A percentile compares a stretch with the other conserved stretches of the same genome.
Evolutionary conservation across 2,329 filamentous ascomycete species (phyloP).

Genomic region (Arthrobotrys conoides): DNA sequence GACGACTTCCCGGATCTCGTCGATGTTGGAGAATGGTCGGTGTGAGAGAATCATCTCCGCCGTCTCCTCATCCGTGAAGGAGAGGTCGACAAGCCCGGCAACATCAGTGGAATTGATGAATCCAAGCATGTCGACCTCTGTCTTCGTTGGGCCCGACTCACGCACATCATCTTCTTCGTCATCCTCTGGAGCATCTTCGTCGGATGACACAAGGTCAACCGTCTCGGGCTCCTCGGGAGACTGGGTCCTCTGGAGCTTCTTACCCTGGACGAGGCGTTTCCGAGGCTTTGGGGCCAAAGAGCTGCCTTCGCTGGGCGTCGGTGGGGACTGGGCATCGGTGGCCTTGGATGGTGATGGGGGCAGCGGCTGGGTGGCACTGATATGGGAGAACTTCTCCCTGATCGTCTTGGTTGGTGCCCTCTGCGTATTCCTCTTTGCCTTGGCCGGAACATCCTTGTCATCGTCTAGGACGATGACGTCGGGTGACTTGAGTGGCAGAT

Average conservation of each 20-base stretch:
- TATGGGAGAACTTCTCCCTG: slow-evolving; percentile 58
- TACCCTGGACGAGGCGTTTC: slow-evolving; percentile 66
- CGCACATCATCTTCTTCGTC: slow-evolving; percentile 67
- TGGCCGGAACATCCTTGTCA: slow-evolving; percentile 64
- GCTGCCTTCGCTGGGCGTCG: slow-evolving; percentile 62
- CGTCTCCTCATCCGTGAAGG: slow-evolving; percentile 78
- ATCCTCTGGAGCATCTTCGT: slow-evolving; percentile 66
- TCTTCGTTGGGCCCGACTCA: slow-evolving; percentile 33
- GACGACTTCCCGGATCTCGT: slow-evolving; percentile 73
- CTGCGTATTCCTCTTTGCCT: slow-evolving; percentile 41
- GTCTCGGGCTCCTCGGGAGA: slow-evolving; percentile 66
- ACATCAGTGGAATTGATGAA: slow-evolving; percentile 86
- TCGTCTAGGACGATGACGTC: slow-evolving; percentile 63
- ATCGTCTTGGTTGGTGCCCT: slow-evolving; percentile 56
- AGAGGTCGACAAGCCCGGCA: slow-evolving; percentile 84
- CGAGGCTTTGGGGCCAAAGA: slow-evolving; percentile 66
- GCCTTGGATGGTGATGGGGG: slow-evolving; percentile 46
- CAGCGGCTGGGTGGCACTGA: slow-evolving; percentile 55
- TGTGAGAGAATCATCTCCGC: slow-evolving; percentile 79
- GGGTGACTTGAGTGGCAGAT: slow-evolving; percentile 57
- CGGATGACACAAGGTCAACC: slow-evolving; percentile 69
- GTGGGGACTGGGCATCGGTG: slow-evolving; percentile 17
- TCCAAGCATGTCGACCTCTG: slow-evolving; percentile 76
- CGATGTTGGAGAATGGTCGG: slow-evolving; percentile 79
- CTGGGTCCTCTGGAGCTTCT: slow-evolving; percentile 64